Conservation (phyloP, 306 rosid genomes). For the Boehmeria nivea region DNA sequence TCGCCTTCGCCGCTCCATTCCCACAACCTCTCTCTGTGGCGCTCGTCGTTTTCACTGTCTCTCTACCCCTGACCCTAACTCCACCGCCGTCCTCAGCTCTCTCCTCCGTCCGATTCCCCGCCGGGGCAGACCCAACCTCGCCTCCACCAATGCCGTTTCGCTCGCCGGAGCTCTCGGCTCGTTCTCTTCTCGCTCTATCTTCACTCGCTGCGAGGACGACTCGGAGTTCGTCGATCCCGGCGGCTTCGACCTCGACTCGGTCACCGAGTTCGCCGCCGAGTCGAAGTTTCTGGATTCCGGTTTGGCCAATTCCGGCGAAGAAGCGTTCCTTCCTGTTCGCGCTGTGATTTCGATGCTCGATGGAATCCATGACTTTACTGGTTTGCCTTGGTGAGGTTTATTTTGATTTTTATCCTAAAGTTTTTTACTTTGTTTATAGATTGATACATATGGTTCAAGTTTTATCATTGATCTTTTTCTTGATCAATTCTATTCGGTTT, state of each 20-base stretch:
- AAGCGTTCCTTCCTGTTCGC: conserved; percentile 42
- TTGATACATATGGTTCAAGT: too few relatives aligned
- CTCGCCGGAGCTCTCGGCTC: conserved; percentile 22
- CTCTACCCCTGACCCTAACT: conserved; percentile 11
- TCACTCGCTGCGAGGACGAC: conserved; percentile 35
- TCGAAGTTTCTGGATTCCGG: conserved; percentile 31
- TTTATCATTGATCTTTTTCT: not conserved
- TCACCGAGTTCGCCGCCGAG: conserved; percentile 17
- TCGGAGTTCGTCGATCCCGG: conserved; percentile 22
- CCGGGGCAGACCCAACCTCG: conserved; percentile 16
- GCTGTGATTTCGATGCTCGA: conserved; percentile 52
- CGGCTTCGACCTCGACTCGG: conserved; percentile 6
- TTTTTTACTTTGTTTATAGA: not conserved
- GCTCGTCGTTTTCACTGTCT: conserved; percentile 22
- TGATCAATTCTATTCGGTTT: not conserved
- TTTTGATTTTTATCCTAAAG: not conserved
- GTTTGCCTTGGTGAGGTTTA: conserved; percentile 72
- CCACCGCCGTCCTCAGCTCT: not conserved
- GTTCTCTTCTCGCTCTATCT: conserved; percentile 44
- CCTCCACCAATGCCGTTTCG: too few relatives aligned
- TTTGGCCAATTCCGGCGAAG: conserved; percentile 19
- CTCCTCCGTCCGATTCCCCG: conserved; percentile 7
- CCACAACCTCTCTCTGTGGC: conserved; percentile 19
- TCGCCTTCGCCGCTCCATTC: conserved; percentile 45
- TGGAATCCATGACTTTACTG: conserved; percentile 62